Base-by-base conservation (phyloP, 345 rosid species). In the Salix koriyanagi region DNA sequence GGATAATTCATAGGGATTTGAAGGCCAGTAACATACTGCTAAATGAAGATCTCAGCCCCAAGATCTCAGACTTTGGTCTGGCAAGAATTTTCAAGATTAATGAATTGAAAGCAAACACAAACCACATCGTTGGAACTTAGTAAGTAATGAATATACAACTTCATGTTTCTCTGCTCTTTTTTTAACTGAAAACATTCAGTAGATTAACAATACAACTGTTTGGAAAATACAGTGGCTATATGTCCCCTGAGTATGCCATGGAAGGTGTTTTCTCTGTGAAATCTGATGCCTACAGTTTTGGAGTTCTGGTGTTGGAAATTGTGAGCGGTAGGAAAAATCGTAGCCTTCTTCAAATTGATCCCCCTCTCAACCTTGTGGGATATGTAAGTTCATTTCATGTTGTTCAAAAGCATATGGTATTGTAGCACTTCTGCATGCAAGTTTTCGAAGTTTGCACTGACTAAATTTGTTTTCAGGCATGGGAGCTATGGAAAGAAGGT, bases 211-310 rank as follows among this genome's bases (percentile, higher is more conserved):
- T 41, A 9, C 44, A 0, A 32, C 21, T 36, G 26, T 18, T 28
- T 26, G 1, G 7, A 2, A 2, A 48, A 64, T 32, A 26, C 67
- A 72, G 79, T 21, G 83, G 79, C 6, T 72, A 80, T 2, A 80
- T 80, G 79, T 46, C 77, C 23, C 79, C 79, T 4, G 79, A 80
- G 60, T 80, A 80, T 48, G 52, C 61, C 12, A 71, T 76, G 70
- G 69, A 54, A 4, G 79, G 79, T n/a, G 18, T 80, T 32, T 71
- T 80, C 70, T 76, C 77, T n/a, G 68, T 67, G n/a, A 80, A 80
- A 60, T 80, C 83, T 4, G 79, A 80, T 72, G 83, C 76, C 25
- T 80, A 28, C 6, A 76, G 83, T 32, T 80, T 80, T 37, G 74
- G 83, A 41, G 83, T 80, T 0, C 28, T 76, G 18, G 3, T 76